Evolutionary conservation across 805 yeast genomes (phyloP).

Genomic region (Saccharomycopsis javanensis): DNA sequence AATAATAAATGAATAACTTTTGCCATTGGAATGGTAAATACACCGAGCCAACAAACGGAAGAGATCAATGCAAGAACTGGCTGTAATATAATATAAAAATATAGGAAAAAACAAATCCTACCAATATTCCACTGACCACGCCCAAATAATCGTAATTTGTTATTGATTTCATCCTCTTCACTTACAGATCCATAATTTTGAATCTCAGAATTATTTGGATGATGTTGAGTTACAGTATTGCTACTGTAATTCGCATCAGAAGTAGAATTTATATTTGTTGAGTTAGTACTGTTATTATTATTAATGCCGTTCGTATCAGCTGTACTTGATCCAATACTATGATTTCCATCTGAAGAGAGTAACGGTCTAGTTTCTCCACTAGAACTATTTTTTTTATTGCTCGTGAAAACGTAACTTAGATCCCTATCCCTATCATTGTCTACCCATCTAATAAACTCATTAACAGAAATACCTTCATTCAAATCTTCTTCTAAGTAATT

Average conservation of each 20-base stretch:
- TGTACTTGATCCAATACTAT: neutral
- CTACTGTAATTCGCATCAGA: conserved; percentile 9
- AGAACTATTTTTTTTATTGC: neutral
- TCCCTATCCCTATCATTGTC: conserved; percentile 58
- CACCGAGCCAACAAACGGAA: conserved; percentile 65
- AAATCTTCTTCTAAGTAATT: conserved; percentile 80
- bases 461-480: conserved; percentile 74
- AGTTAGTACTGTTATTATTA: conserved; percentile 20
- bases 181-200: conserved; percentile 7
- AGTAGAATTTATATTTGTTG: conserved; percentile 5
- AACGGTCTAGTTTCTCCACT: conserved; percentile 7
- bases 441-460: conserved; percentile 86
- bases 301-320: no score
- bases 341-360: neutral
- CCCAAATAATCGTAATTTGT: conserved; percentile 58
- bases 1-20: conserved; percentile 60
- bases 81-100: conserved; percentile 58
- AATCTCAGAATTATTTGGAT: neutral
- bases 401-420: conserved; percentile 63
- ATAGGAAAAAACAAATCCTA: conserved; percentile 62
- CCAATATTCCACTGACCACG: conserved; percentile 89
- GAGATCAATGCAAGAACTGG: conserved; percentile 55
- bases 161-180: conserved; percentile 23
- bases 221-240: neutral
- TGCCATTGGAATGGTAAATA: conserved; percentile 90